Evolutionary conservation across 140 eudicot genomes (phyloP).

Genomic region (Erigeron philadelphicus): DNA sequence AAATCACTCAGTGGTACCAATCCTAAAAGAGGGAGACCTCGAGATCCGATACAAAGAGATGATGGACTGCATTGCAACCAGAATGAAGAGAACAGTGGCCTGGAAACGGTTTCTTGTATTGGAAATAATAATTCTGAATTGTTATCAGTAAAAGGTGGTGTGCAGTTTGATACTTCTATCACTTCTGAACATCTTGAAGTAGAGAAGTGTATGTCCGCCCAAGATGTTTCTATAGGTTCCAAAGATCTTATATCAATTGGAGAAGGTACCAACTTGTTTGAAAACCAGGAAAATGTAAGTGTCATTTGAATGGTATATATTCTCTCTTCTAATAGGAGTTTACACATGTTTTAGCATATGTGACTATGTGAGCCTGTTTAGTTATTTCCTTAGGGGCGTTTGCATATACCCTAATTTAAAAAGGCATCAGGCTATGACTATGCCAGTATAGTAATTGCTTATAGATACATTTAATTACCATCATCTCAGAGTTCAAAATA

Average conservation of each 20-base stretch:
- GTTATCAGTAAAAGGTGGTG: constrained; percentile 22
- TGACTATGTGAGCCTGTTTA: constrained; percentile 4
- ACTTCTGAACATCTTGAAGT: constrained; percentile 31
- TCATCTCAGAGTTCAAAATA: background rate
- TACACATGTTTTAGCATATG: constrained; percentile 9
- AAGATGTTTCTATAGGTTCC: constrained; percentile 30
- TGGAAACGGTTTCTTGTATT: constrained; percentile 16
- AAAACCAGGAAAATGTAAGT: constrained; percentile 51
- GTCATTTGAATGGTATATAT: constrained; percentile 12
- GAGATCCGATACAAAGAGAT: constrained; percentile 27
- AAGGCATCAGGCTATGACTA: background rate
- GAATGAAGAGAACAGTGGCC: constrained; percentile 22
- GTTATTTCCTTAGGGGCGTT: background rate
- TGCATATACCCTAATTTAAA: background rate
- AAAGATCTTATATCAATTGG: constrained; percentile 16
- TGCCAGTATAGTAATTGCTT: constrained; percentile 20
- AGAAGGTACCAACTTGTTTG: constrained; percentile 28
- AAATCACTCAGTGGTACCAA: constrained; percentile 30
- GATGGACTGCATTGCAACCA: constrained; percentile 30
- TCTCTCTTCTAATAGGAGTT: background rate
- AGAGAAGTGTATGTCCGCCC: constrained; percentile 22
- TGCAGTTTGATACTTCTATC: constrained; percentile 28
- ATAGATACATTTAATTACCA: background rate
- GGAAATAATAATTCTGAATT: constrained; percentile 20
- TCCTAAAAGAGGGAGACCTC: constrained; percentile 30